phyloP scores from a whole-genome alignment of 441 rosid genomes.

The Raphanus hybrid region DNA sequence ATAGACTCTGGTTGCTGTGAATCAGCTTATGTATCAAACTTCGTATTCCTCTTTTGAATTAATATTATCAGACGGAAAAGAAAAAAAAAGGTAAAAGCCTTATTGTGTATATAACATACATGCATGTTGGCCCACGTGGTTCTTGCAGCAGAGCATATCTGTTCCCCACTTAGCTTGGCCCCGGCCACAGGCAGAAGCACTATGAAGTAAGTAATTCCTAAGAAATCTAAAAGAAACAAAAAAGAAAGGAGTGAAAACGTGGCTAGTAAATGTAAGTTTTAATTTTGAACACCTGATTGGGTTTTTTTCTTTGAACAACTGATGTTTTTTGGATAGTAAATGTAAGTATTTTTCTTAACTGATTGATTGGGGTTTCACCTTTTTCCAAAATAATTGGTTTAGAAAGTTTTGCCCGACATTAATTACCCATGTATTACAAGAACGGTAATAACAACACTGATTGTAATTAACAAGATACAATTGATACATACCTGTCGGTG shows the following conservation, averaged over 20 bases:
- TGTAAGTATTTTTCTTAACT: neutral
- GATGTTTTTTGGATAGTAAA: no score
- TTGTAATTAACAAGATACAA: neutral
- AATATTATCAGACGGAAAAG: no score
- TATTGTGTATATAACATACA: no score
- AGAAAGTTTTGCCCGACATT: conserved; percentile 2
- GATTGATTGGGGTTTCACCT: conserved; percentile 5
- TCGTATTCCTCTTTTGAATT: no score
- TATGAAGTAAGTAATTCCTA: conserved; percentile 23
- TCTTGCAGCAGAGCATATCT: neutral
- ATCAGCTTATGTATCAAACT: no score
- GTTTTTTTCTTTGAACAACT: no score
- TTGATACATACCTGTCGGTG: conserved; percentile 30
- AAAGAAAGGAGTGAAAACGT: neutral
- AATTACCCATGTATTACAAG: conserved; percentile 7
- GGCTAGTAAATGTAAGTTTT: neutral
- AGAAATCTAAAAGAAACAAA: conserved; percentile 16
- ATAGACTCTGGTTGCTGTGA: no score
- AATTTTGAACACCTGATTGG: no score
- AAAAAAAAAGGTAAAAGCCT: no score
- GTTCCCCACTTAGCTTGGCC: conserved; percentile 39
- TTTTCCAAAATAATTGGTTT: conserved; percentile 32
- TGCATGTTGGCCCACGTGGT: neutral
- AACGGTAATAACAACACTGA: conserved; percentile 27
- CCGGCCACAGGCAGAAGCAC: conserved; percentile 24